Conservation (phyloP, 176 grass and related monocot species). For the Elaeis guineensis region DNA sequence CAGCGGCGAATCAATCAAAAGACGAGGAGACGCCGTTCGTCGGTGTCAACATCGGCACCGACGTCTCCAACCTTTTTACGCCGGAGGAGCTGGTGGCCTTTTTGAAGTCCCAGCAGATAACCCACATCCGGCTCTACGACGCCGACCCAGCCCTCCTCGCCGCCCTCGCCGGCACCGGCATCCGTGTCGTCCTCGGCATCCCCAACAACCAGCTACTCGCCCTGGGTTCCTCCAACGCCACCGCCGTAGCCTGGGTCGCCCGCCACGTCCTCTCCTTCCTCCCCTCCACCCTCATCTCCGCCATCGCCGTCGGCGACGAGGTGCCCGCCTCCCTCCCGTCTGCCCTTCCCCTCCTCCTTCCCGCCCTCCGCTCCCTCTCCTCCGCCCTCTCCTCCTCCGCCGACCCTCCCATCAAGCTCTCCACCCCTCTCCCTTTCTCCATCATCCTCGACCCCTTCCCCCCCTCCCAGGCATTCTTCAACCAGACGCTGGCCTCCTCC, state of each 20-base stretch:
- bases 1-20: constrained; percentile 4
- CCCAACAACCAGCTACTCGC: constrained; percentile 89
- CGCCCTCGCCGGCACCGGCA: constrained; percentile 47
- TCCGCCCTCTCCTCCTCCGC: constrained; percentile 35
- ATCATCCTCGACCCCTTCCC: constrained; percentile 77
- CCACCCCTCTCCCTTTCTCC: constrained; percentile 87
- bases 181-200: constrained; percentile 60
- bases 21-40: constrained; percentile 38
- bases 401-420: constrained; percentile 40
- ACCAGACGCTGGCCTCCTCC: constrained; percentile 50
- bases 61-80: constrained; percentile 66
- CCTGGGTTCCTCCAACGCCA: constrained; percentile 56
- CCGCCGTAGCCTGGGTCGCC: constrained; percentile 60
- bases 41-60: constrained; percentile 82
- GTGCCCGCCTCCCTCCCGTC: constrained; percentile 63
- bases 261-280: constrained; percentile 54
- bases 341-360: constrained; percentile 66
- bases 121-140: constrained; percentile 76
- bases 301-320: constrained; percentile 74
- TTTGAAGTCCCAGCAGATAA: constrained; percentile 66
- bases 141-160: constrained; percentile 60
- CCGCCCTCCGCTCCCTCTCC: constrained; percentile 55
- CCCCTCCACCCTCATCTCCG: constrained; percentile 43
- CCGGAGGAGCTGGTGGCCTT: constrained; percentile 64
- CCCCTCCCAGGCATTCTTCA: constrained; percentile 91